phyloP scores from a whole-genome alignment of 2,329 filamentous ascomycete species.

The Metarhizium anisopliae region DNA sequence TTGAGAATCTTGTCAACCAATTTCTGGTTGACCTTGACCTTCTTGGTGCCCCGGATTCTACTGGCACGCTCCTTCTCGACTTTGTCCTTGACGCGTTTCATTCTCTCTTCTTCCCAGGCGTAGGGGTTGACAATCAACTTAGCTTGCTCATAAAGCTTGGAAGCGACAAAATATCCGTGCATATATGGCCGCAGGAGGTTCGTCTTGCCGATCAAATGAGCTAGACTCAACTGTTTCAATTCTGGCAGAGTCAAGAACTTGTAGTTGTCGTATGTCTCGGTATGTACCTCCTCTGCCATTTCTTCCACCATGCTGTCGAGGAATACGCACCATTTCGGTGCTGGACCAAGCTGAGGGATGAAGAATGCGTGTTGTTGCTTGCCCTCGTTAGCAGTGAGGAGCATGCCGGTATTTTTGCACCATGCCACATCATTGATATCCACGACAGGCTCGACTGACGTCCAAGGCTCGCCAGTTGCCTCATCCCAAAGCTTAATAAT shows the following conservation, averaged over 20 bases:
- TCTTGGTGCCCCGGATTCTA: slow-evolving; percentile 88
- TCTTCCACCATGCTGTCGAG: slow-evolving; percentile 97
- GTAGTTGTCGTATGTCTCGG: slow-evolving; percentile 95
- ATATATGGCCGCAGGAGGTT: slow-evolving; percentile 90
- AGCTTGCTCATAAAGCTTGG: slow-evolving; percentile 92
- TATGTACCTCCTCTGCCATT: slow-evolving; percentile 77
- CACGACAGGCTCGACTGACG: slow-evolving; percentile 86
- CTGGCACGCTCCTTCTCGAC: slow-evolving; percentile 95
- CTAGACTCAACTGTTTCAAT: slow-evolving; percentile 73
- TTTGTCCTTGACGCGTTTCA: slow-evolving; percentile 87
- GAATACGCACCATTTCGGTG: slow-evolving; percentile 93
- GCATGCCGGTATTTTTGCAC: slow-evolving; percentile 87
- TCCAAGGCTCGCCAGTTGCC: slow-evolving; percentile 77
- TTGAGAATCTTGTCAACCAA: slow-evolving; percentile 66
- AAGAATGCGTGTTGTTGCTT: slow-evolving; percentile 93
- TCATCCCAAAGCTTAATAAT: slow-evolving; percentile 98
- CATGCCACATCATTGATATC: slow-evolving; percentile 93
- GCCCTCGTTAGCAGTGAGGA: slow-evolving; percentile 94
- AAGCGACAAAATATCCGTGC: slow-evolving; percentile 97
- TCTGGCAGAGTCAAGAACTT: slow-evolving; percentile 92
- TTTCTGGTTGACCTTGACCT: slow-evolving; percentile 91
- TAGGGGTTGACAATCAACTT: slow-evolving; percentile 89
- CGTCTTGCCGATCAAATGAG: slow-evolving; percentile 83
- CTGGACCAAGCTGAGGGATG: slow-evolving; percentile 84
- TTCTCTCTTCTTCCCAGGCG: slow-evolving; percentile 83